Evolutionary conservation across 257 asterid species (phyloP), one percentile per base, ranked within the genome.

Genomic region (Plantago major): DNA sequence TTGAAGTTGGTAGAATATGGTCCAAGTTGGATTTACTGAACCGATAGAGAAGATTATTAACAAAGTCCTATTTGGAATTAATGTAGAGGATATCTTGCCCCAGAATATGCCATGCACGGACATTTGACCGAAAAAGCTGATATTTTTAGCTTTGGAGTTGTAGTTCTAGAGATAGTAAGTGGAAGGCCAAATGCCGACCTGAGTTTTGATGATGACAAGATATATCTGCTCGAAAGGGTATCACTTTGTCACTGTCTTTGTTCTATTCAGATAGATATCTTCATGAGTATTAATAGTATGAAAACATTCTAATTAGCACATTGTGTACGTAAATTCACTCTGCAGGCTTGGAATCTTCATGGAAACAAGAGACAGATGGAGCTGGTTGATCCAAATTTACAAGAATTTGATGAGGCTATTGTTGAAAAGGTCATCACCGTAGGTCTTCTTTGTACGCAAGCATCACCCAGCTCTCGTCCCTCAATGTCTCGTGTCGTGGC

Each of bases 191-290:
- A 85, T 63, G 76, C 89, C 4, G 84, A 82, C 72, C 10, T 77
- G 10, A 78, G 42, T 65, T 69, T 80, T 71, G 82, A 74, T 60
- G 80, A 71, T 42, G 85, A 82, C 59, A 63, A 53, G 76, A 71
- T 74, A 9, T 85, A 82, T 75, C 89, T 85, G 71, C 89, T 85
- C 63, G 89, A 82, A 75, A 82, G 85, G 94, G 94, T 85, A 85
- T 33, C 6, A 7, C 40, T 5, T 33, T 33, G 7, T 33, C 40
- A 33, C 6, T 33, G n/a, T 33, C 7, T 33, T 10, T 47, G 16
- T 13, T 51, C 22, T 51, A 22, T 22, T 22, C 26, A 22, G 26
- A 22, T 22, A 22, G 26, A 22, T 22, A 2, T 22, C 2, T 22
- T 22, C 26, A 22, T 22, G 26, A 22, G 26, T 22, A 22, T 2